phyloP scores from a whole-genome alignment of 192 early-diverging fungal genomes.

The Tieghemiomyces parasiticus region DNA sequence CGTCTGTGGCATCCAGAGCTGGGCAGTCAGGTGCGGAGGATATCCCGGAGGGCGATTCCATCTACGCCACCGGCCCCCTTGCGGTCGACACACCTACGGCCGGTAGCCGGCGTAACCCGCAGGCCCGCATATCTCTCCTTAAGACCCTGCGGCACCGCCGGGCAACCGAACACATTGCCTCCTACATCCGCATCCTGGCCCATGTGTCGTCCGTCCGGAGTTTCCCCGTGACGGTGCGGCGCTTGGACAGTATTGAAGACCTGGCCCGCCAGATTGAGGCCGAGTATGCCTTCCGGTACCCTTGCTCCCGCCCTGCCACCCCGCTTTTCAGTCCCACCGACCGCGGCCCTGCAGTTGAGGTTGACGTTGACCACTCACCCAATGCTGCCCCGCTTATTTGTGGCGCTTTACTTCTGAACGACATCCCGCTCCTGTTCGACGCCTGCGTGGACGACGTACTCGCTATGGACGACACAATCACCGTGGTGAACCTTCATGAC shows the following conservation, averaged over 20 bases:
- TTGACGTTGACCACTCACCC: conserved; percentile 17
- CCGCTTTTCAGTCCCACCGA: conserved; percentile 8
- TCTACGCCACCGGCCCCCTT: no score
- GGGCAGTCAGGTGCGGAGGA: no score
- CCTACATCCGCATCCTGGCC: conserved; percentile 30
- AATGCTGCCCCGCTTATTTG: conserved; percentile 16
- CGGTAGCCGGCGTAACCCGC: neutral
- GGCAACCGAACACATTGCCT: conserved; percentile 21
- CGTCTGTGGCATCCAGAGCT: neutral
- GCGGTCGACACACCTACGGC: neutral
- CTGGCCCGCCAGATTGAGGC: conserved; percentile 52
- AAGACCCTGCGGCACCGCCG: conserved; percentile 6
- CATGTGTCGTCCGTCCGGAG: conserved; percentile 15
- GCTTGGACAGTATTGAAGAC: conserved; percentile 40
- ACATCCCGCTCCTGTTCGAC: conserved; percentile 29
- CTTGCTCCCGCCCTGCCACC: neutral
- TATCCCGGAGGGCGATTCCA: no score
- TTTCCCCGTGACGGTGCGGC: conserved; percentile 37
- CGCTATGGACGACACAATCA: conserved; percentile 30
- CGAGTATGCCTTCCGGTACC: conserved; percentile 35
- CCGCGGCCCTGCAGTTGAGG: no score
- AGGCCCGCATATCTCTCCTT: neutral
- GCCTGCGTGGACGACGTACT: conserved; percentile 35
- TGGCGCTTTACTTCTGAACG: conserved; percentile 26
- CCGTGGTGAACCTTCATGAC: conserved; percentile 27